These are phyloP conservation scores for Pseudogymnoascus sp. DNA, from an alignment of 2,329 filamentous ascomycete species.

Conservation along the genomic window DNA sequence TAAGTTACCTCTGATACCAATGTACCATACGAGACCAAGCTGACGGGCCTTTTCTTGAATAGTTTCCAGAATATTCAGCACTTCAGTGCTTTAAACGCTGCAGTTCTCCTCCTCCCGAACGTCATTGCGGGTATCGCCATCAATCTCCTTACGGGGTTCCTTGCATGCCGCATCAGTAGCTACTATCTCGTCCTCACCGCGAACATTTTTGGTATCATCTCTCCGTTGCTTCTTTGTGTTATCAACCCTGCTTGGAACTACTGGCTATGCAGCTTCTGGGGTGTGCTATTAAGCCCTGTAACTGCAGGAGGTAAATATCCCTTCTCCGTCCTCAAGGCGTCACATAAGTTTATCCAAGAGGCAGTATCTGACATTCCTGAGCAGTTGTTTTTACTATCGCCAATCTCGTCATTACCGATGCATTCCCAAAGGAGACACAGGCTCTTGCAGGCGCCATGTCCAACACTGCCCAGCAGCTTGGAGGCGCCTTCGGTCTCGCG, in stretches of 20 bases:
- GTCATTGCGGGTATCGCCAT: slow-evolving; percentile 35
- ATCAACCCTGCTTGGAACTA: slow-evolving; percentile 40
- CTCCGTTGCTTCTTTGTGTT: slow-evolving; percentile 47
- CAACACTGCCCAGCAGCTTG: not conserved
- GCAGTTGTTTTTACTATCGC: not conserved
- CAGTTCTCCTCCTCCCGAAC: slow-evolving; percentile 38
- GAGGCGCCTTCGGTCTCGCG: not conserved
- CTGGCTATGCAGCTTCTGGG: slow-evolving; percentile 39
- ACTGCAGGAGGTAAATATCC: not conserved
- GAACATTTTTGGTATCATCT: slow-evolving; percentile 14
- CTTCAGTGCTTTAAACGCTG: slow-evolving; percentile 36
- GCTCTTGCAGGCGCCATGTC: slow-evolving; percentile 6
- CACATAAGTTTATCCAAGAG: not conserved
- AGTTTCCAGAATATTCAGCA: slow-evolving; percentile 44
- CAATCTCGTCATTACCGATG: slow-evolving; percentile 4
- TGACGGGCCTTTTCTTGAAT: not conserved
- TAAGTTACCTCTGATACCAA: not conserved
- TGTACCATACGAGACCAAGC: not conserved
- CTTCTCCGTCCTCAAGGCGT: not conserved
- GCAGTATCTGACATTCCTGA: not conserved
- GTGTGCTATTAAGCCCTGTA: slow-evolving; percentile 10
- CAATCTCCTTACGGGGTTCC: slow-evolving; percentile 37
- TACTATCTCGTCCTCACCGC: slow-evolving; percentile 37
- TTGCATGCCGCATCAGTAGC: slow-evolving; percentile 35
- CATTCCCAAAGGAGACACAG: slow-evolving; percentile 4